phyloP scores from a whole-genome alignment of 345 rosid species.

The Orychophragmus violaceus region DNA sequence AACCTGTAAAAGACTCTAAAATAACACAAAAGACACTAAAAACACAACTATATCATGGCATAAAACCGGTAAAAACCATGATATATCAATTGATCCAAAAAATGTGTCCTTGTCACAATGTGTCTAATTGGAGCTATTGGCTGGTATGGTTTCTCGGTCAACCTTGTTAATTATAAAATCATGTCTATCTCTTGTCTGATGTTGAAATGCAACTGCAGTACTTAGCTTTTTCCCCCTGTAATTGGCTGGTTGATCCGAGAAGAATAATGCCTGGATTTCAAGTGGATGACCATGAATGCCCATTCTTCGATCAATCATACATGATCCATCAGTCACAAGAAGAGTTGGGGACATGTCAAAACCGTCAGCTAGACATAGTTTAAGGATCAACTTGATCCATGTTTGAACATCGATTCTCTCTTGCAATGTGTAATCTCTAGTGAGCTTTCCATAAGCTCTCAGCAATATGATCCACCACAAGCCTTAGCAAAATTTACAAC shows the following conservation, averaged over 20 bases:
- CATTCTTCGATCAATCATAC: conserved; percentile 97
- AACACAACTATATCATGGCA: too few species aligned
- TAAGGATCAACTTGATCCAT: conserved; percentile 78
- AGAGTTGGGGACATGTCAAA: conserved; percentile 96
- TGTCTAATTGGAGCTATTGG: conserved; percentile 85
- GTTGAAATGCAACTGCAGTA: too few species aligned
- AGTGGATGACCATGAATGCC: conserved; percentile 98
- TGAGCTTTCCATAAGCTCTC: conserved; percentile 91
- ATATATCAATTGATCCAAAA: too few species aligned
- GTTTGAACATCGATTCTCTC: conserved; percentile 98
- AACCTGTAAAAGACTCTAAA: too few species aligned
- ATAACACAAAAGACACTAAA: too few species aligned
- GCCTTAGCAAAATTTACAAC: conserved; percentile 32
- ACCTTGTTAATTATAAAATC: neutral
- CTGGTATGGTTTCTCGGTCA: conserved; percentile 43
- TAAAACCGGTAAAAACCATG: too few species aligned
- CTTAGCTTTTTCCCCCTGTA: too few species aligned
- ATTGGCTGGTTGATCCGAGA: too few species aligned
- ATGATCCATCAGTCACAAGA: conserved; percentile 92
- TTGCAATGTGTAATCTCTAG: conserved; percentile 73
- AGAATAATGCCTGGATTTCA: conserved; percentile 92
- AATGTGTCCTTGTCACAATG: conserved; percentile 75
- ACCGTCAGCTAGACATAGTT: conserved; percentile 73
- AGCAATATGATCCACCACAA: conserved; percentile 94
- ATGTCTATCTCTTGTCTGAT: too few species aligned